A percentile compares a stretch with the other conserved stretches of the same genome.
phyloP scores from a whole-genome alignment of 2,329 filamentous ascomycete species.

The Xylariaceae sp. region DNA sequence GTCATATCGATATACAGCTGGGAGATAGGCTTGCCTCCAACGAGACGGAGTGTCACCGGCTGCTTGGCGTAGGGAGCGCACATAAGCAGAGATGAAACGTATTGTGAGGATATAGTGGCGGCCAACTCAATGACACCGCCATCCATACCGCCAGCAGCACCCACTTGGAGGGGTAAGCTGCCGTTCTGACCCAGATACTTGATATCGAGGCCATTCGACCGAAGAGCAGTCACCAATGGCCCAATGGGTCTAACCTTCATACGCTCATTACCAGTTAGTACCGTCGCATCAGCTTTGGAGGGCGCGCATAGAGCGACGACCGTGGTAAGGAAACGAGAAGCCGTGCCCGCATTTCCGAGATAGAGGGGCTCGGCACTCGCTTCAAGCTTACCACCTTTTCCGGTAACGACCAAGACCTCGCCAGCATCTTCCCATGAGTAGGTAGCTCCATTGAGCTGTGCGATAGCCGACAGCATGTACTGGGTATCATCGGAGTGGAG shows the following conservation, averaged over 20 bases:
- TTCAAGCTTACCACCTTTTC: slow-evolving; percentile 78
- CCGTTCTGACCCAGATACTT: slow-evolving; percentile 79
- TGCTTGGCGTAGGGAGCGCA: slow-evolving; percentile 94
- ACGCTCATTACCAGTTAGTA: slow-evolving; percentile 87
- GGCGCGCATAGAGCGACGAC: slow-evolving; percentile 79
- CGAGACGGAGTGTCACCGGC: slow-evolving; percentile 80
- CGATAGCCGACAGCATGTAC: slow-evolving; percentile 92
- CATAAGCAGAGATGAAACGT: slow-evolving; percentile 95
- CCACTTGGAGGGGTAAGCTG: slow-evolving; percentile 77
- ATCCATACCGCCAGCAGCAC: slow-evolving; percentile 74
- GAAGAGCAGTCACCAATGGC: slow-evolving; percentile 83
- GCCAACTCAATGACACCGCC: slow-evolving; percentile 88
- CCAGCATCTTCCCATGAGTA: slow-evolving; percentile 94
- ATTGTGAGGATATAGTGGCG: slow-evolving; percentile 97
- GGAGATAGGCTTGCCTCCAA: slow-evolving; percentile 96
- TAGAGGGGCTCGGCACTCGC: slow-evolving; percentile 77
- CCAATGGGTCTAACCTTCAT: slow-evolving; percentile 97
- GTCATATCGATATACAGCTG: slow-evolving; percentile 99
- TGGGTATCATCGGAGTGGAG: slow-evolving; percentile 96
- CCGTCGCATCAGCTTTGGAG: slow-evolving; percentile 58
- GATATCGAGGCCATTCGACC: slow-evolving; percentile 79
- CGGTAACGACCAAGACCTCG: slow-evolving; percentile 82
- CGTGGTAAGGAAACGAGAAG: slow-evolving; percentile 89
- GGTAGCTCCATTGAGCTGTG: slow-evolving; percentile 74
- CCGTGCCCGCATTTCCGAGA: slow-evolving; percentile 93